Evolutionary conservation across 257 asterid species (phyloP), one percentile per base, ranked within the genome.

Genomic region (Ehretia macrophylla): DNA sequence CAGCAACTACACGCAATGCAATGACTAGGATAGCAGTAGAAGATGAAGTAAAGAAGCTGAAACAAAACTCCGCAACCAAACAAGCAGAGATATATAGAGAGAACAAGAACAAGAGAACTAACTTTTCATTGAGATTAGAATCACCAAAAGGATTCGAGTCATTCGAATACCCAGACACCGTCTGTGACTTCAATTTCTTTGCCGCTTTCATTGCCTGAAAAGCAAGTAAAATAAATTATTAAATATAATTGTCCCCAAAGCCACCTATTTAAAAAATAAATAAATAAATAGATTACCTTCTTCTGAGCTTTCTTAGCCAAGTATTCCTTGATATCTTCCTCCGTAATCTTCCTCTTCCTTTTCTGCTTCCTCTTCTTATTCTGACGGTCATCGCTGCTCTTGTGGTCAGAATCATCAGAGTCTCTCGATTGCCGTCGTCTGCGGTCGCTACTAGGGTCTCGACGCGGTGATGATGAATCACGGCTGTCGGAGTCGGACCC

Each of bases 121-220:
- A 84, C 83, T 68, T 83, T 57, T 87, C 96, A 45, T 85, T 87
- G 19, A 90, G 85, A 71, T 87, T 90, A 17, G 97, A 77, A 79
- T 92, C 99, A 9, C 96, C 95, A 68, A 92, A 88, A n/a, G 95
- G 99, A 67, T 88, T 92, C 5, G 99, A 88, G 59, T 92, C 99
- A 48, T 92, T 92, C 8, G 88, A 85, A 63, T 92, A 92, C 37
- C 97, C 95, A 9, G 91, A 65, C 16, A 84, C 83, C 0, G 76
- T 69, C 65, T 81, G 86, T 12, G 82, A 55, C 78, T 84, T 92
- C 86, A 90, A 59, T 53, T 79, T 85, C 71, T 90, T 85, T 4
- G 97, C 93, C 55, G 72, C 85, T 72, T 87, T 90, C 77, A 61
- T 37, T 20, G 94, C 94, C 95, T 86, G 51, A 57, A n/a, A 63